phyloP scores from a whole-genome alignment of 805 yeast species.

The Blastobotrys attinorum region DNA sequence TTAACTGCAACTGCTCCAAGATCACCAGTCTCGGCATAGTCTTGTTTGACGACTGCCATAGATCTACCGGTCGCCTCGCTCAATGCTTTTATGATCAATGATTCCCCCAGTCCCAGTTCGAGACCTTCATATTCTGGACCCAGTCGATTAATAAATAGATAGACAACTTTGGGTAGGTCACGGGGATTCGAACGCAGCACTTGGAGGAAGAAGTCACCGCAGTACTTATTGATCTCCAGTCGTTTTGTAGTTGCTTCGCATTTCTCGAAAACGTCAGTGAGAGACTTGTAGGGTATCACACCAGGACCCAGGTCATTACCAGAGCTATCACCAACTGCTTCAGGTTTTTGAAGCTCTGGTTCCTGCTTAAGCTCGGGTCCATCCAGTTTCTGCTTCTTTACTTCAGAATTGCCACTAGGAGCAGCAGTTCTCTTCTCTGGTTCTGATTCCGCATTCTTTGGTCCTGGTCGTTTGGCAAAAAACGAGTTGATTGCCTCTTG shows the following conservation, averaged over 20 bases:
- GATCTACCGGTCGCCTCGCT: constrained; percentile 86
- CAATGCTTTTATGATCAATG: constrained; percentile 77
- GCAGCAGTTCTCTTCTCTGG: background rate
- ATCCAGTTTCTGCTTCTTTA: background rate
- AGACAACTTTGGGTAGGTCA: constrained; percentile 62
- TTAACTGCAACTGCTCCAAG: constrained; percentile 81
- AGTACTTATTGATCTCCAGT: constrained; percentile 66
- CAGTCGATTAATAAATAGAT: constrained; percentile 75
- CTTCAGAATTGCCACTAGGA: background rate
- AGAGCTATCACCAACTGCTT: background rate
- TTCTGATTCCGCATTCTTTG: constrained; percentile 1
- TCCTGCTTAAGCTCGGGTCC: background rate
- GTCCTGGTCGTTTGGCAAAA: background rate
- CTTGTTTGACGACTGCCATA: constrained; percentile 57
- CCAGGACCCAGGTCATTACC: constrained; percentile 3
- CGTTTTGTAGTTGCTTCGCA: constrained; percentile 79
- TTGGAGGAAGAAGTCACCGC: constrained; percentile 63
- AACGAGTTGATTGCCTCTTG: constrained; percentile 3
- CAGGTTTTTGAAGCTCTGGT: background rate
- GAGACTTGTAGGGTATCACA: constrained; percentile 33
- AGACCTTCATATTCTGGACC: constrained; percentile 96
- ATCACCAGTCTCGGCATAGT: constrained; percentile 78
- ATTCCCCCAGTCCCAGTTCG: constrained; percentile 91
- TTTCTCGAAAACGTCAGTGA: constrained; percentile 62
- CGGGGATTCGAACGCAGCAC: constrained; percentile 48